Evolutionary conservation across 2,329 filamentous ascomycete species (phyloP).

Genomic region (Fusarium mangiferae): DNA sequence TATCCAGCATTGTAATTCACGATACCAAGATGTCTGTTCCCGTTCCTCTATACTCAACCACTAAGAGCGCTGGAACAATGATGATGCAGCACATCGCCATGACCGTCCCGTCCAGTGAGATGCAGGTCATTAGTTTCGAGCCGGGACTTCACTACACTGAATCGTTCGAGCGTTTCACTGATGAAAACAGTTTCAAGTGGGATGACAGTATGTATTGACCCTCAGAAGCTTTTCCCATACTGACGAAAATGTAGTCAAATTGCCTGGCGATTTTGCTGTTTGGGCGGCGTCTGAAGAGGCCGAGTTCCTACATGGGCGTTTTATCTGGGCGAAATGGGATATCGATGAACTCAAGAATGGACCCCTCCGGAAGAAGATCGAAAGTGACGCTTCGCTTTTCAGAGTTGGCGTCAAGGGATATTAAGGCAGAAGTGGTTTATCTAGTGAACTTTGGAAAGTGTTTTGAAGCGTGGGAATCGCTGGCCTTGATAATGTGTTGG

Average conservation of each 20-base stretch:
- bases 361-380: not conserved
- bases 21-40: not conserved
- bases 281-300: constrained; percentile 20
- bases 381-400: not conserved
- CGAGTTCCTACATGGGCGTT: constrained; percentile 11
- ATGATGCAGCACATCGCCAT: constrained; percentile 52
- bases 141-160: constrained; percentile 11
- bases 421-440: too few relatives aligned
- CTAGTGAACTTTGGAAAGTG: too few relatives aligned
- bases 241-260: not conserved
- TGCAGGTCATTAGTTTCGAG: constrained; percentile 44
- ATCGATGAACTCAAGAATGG: constrained; percentile 3
- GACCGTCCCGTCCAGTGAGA: constrained; percentile 42
- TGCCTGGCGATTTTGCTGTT: constrained; percentile 9
- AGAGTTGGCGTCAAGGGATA: not conserved
- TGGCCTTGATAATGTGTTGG: too few relatives aligned
- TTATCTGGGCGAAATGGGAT: constrained; percentile 17
- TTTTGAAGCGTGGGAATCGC: too few relatives aligned
- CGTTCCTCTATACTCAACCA: constrained; percentile 47
- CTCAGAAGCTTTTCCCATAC: too few relatives aligned
- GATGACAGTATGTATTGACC: constrained; percentile 1
- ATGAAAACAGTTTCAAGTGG: constrained; percentile 5
- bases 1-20: not conserved
- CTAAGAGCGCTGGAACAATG: constrained; percentile 51
- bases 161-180: not conserved